phyloP scores from a whole-genome alignment of 345 rosid species.

The Citrus inodora region DNA sequence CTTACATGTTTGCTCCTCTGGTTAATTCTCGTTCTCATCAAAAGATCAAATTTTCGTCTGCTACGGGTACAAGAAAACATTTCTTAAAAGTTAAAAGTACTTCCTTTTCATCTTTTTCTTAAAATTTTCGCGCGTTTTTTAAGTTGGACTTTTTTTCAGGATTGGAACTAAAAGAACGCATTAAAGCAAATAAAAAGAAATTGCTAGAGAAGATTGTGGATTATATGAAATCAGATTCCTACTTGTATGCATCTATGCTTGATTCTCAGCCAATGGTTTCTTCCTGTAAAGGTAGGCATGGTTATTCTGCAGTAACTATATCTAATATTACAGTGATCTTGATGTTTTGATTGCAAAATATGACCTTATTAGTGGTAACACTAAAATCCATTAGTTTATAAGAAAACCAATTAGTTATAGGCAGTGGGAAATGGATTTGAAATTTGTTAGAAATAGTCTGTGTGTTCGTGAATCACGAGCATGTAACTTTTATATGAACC shows the following conservation, averaged over 20 bases:
- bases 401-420: not conserved
- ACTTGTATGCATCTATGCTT: conserved; percentile 38
- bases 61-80: conserved; percentile 12
- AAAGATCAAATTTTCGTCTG: not conserved
- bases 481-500: not conserved
- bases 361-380: not conserved
- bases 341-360: not conserved
- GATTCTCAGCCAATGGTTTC: conserved; percentile 5
- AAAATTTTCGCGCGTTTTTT: not conserved
- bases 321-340: too few relatives aligned
- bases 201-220: conserved; percentile 30
- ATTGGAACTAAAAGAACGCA: conserved; percentile 12
- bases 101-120: not conserved
- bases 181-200: conserved; percentile 26
- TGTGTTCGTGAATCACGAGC: not conserved
- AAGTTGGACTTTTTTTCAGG: conserved; percentile 9
- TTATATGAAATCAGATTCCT: conserved; percentile 45
- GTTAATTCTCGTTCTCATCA: conserved; percentile 19
- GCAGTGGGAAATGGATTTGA: not conserved
- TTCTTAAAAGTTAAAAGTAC: not conserved
- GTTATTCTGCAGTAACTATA: too few relatives aligned
- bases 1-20: conserved; percentile 49
- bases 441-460: not conserved
- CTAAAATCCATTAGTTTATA: too few relatives aligned
- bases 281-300: conserved; percentile 15